phyloP scores from a whole-genome alignment of 768 basidiomycete genomes.

The Agrocybe pediades region DNA sequence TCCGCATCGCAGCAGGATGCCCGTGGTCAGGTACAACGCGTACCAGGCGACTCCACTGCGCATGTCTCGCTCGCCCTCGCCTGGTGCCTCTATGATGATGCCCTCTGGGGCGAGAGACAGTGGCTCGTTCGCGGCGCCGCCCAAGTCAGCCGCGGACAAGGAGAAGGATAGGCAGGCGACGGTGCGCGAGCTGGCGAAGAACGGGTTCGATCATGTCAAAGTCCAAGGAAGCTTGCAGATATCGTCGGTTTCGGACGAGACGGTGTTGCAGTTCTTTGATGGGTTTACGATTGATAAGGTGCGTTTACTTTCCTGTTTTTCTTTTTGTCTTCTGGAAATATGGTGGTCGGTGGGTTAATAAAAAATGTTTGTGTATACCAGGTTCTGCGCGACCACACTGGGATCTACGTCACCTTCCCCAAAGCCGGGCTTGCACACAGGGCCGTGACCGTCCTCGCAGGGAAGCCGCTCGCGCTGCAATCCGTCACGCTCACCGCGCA shows the following conservation, averaged over 20 bases:
- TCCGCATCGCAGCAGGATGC: slow-evolving; percentile 5
- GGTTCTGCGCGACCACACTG: slow-evolving; percentile 70
- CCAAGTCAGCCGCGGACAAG: slow-evolving; percentile 32
- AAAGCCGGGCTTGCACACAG: slow-evolving; percentile 62
- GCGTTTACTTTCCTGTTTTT: slow-evolving; percentile 27
- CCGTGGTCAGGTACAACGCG: slow-evolving; percentile 10
- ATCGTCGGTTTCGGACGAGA: slow-evolving; percentile 60
- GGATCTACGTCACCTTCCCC: slow-evolving; percentile 83
- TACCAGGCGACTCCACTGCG: slow-evolving; percentile 14
- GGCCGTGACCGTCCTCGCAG: slow-evolving; percentile 64
- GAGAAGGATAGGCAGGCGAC: slow-evolving; percentile 42
- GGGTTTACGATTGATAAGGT: slow-evolving; percentile 77
- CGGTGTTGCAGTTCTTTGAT: slow-evolving; percentile 68
- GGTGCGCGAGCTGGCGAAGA: slow-evolving; percentile 54
- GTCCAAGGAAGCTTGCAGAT: slow-evolving; percentile 52
- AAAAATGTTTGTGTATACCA: slow-evolving; percentile 24
- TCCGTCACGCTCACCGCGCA: slow-evolving; percentile 58
- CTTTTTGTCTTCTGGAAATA: slow-evolving; percentile 3
- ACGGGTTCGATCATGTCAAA: slow-evolving; percentile 67
- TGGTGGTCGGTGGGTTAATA: slow-evolving; percentile 8
- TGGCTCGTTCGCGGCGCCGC: slow-evolving; percentile 3
- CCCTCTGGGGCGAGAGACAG: not conserved
- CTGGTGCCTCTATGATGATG: slow-evolving; percentile 6
- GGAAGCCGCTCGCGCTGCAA: slow-evolving; percentile 59
- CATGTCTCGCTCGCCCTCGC: slow-evolving; percentile 35